A percentile compares a stretch with the other conserved stretches of the same genome.
These are phyloP conservation scores for Sphagnum fallax DNA, from an alignment of 228 moss, liverwort and hornwort genomes.

Conservation along the genomic window DNA sequence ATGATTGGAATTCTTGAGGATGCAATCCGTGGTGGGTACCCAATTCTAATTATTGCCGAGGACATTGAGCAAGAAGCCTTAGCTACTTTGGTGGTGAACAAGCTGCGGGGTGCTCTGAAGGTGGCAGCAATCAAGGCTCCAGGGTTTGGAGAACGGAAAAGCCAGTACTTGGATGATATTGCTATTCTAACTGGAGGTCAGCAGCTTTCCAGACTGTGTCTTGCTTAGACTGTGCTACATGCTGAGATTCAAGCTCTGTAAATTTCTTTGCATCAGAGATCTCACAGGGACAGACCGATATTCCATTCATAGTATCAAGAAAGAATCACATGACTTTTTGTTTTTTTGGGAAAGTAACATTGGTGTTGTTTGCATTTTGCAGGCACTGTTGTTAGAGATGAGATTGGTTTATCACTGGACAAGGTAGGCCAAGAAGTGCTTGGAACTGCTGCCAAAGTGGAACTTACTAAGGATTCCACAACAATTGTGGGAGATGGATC, in stretches of 20 bases:
- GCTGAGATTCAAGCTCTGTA: too few species aligned
- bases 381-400: conserved; percentile 51
- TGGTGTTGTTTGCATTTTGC: neutral
- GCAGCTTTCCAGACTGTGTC: neutral
- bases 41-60: conserved; percentile 46
- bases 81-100: conserved; percentile 17
- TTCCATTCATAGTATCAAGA: too few species aligned
- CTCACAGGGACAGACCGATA: neutral
- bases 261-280: too few species aligned
- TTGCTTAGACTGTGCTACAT: too few species aligned
- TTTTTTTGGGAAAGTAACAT: neutral
- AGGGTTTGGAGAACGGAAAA: neutral
- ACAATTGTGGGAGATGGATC: conserved; percentile 53
- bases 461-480: conserved; percentile 48
- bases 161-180: neutral
- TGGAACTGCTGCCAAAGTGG: conserved; percentile 47
- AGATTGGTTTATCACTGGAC: conserved; percentile 51
- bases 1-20: conserved; percentile 62
- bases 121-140: neutral
- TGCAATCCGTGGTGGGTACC: conserved; percentile 51
- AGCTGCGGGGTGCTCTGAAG: neutral
- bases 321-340: too few species aligned
- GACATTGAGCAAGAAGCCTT: conserved; percentile 60
- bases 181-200: conserved; percentile 37
- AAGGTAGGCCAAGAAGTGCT: conserved; percentile 51